Conservation (phyloP, 441 rosid species). For the Adansonia madagascariensis region DNA sequence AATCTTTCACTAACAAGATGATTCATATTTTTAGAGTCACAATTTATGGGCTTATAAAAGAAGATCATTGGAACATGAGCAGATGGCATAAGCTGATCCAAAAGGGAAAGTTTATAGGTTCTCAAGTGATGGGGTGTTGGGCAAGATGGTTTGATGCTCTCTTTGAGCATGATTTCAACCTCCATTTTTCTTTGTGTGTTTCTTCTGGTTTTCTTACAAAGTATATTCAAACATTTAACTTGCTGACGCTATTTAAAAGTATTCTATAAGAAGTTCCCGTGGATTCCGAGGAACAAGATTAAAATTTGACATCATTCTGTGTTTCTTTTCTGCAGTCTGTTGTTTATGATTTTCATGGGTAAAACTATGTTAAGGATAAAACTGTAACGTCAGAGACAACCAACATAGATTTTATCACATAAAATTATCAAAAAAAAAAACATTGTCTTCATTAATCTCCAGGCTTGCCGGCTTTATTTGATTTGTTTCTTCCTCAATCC, state of each 20-base stretch:
- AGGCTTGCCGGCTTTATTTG: not conserved
- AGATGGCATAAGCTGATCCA: slow-evolving; percentile 45
- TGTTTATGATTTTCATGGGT: not conserved
- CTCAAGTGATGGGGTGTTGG: slow-evolving; percentile 46
- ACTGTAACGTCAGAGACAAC: not conserved
- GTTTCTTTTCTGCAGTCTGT: not conserved
- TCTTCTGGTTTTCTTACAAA: not conserved
- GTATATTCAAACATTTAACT: not conserved
- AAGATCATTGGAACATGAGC: slow-evolving; percentile 43
- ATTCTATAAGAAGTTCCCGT: not conserved
- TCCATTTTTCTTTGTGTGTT: slow-evolving; percentile 33
- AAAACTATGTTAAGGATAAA: slow-evolving; percentile 1
- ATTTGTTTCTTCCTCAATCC: not conserved
- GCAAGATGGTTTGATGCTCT: slow-evolving; percentile 52
- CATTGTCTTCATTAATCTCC: not conserved
- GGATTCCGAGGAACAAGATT: not conserved
- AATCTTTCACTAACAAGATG: slow-evolving; percentile 21
- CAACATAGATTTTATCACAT: slow-evolving; percentile 14
- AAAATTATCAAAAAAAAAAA: not conserved
- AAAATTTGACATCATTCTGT: not conserved
- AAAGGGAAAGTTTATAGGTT: slow-evolving; percentile 50
- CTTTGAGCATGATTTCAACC: slow-evolving; percentile 39
- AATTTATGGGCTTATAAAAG: slow-evolving; percentile 32
- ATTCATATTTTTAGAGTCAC: slow-evolving; percentile 23
- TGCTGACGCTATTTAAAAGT: not conserved